Percentiles rank a stretch among this genome's conserved stretches.
Evolutionary conservation across 352 stramenopile genomes (phyloP).

Genomic region (Phytophthora idaei): DNA sequence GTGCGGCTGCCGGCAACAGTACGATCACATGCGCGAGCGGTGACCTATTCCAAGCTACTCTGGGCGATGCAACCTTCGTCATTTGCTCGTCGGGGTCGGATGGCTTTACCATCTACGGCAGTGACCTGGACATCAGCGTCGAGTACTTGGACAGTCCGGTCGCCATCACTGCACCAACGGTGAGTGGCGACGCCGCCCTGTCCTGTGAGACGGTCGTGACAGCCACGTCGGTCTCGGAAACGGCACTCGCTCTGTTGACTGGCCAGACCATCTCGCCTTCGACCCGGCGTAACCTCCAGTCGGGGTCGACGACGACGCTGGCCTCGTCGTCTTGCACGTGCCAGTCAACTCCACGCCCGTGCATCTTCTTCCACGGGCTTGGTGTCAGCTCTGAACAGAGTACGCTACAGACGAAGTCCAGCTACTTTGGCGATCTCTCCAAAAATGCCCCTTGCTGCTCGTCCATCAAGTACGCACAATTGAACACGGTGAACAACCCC

Average conservation of each 20-base stretch:
- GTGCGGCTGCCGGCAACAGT: conserved; percentile 10
- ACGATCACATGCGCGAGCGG: conserved; percentile 31
- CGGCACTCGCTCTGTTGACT: conserved; percentile 12
- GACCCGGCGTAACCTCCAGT: conserved; percentile 15
- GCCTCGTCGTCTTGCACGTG: conserved; percentile 31
- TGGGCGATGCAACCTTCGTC: conserved; percentile 37
- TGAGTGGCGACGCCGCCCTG: conserved; percentile 9
- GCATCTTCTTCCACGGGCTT: conserved; percentile 44
- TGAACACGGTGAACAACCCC: conserved; percentile 34
- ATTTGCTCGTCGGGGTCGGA: conserved; percentile 24
- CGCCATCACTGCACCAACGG: conserved; percentile 22
- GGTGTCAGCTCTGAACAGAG: conserved; percentile 21
- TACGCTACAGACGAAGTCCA: conserved; percentile 23
- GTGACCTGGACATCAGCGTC: conserved; percentile 29
- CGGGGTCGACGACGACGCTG: conserved; percentile 10
- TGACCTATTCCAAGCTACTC: conserved; percentile 30
- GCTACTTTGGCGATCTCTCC: conserved; percentile 39
- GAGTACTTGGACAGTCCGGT: conserved; percentile 27
- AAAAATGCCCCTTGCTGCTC: conserved; percentile 41
- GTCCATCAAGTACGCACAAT: conserved; percentile 34
- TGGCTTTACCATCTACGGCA: conserved; percentile 29
- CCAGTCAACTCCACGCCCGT: conserved; percentile 28
- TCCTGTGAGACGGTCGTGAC: conserved; percentile 22
- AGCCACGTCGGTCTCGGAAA: conserved; percentile 7
- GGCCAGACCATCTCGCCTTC: conserved; percentile 11